phyloP scores from a whole-genome alignment of 2,329 filamentous ascomycete genomes.

The Nigrograna mackinnonii region DNA sequence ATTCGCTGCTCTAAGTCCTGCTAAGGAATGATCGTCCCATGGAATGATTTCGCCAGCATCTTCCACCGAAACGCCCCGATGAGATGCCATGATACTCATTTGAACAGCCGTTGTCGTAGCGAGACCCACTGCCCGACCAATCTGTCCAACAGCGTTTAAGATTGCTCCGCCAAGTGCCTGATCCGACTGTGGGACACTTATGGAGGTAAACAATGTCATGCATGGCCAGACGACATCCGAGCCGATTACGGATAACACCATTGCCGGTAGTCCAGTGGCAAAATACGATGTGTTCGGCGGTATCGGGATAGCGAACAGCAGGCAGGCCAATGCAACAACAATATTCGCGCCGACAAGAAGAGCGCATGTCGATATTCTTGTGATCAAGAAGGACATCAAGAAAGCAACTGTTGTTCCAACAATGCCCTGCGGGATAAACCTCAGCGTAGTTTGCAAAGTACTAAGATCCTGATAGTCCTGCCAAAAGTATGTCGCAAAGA shows the following conservation, averaged over 20 bases:
- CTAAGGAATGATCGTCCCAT: constrained; percentile 19
- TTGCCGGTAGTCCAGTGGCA: constrained; percentile 65
- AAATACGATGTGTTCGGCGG: constrained; percentile 64
- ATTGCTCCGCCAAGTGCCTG: constrained; percentile 68
- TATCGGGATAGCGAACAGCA: constrained; percentile 67
- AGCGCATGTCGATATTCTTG: constrained; percentile 39
- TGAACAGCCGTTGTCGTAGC: constrained; percentile 66
- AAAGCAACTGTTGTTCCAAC: constrained; percentile 59
- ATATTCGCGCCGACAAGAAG: constrained; percentile 38
- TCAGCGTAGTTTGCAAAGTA: constrained; percentile 65
- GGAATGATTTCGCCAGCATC: constrained; percentile 11
- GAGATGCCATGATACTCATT: constrained; percentile 59
- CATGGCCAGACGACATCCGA: constrained; percentile 68
- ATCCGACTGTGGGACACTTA: constrained; percentile 61
- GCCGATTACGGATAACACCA: constrained; percentile 65
- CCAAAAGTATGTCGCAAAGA: constrained; percentile 69
- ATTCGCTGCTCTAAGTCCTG: constrained; percentile 28
- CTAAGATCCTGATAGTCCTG: constrained; percentile 65
- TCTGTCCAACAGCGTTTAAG: constrained; percentile 65
- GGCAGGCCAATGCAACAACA: constrained; percentile 56
- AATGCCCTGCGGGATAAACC: constrained; percentile 68
- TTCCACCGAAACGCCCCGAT: constrained; percentile 37
- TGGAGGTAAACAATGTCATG: constrained; percentile 62
- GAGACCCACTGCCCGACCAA: constrained; percentile 65
- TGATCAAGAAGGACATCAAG: constrained; percentile 58